Conservation (phyloP, 2,329 filamentous ascomycete genomes). For the Botryotinia calthae region DNA sequence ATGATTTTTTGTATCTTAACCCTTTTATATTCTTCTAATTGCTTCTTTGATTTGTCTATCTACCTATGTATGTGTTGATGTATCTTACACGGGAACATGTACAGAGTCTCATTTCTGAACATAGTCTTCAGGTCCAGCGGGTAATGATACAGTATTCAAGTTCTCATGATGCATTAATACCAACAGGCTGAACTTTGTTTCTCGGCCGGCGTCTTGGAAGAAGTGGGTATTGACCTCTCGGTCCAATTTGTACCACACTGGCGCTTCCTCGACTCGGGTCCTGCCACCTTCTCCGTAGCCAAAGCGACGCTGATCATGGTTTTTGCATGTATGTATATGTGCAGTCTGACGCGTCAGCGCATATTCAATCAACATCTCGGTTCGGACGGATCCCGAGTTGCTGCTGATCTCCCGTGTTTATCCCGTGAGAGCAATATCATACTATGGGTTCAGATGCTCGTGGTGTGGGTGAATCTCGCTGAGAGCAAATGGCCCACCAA, state of each 20-base stretch:
- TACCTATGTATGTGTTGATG: background rate
- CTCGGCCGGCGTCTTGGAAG: background rate
- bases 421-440: background rate
- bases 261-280: slow-evolving; percentile 7
- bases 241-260: background rate
- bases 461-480: background rate
- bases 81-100: background rate
- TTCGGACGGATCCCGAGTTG: background rate
- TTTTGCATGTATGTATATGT: background rate
- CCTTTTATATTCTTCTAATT: slow-evolving; percentile 10
- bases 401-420: background rate
- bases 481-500: slow-evolving; percentile 77
- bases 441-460: background rate
- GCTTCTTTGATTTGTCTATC: background rate
- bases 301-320: slow-evolving; percentile 8
- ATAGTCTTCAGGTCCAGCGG: background rate
- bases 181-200: background rate
- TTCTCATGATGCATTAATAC: background rate
- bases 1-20: slow-evolving; percentile 19
- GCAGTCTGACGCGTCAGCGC: background rate
- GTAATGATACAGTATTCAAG: background rate
- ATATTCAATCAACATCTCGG: background rate
- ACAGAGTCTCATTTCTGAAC: background rate
- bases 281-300: background rate
- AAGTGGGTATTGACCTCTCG: background rate